Conservation (phyloP, 148 eudicot genomes). For the Dysphania ambrosioides region DNA sequence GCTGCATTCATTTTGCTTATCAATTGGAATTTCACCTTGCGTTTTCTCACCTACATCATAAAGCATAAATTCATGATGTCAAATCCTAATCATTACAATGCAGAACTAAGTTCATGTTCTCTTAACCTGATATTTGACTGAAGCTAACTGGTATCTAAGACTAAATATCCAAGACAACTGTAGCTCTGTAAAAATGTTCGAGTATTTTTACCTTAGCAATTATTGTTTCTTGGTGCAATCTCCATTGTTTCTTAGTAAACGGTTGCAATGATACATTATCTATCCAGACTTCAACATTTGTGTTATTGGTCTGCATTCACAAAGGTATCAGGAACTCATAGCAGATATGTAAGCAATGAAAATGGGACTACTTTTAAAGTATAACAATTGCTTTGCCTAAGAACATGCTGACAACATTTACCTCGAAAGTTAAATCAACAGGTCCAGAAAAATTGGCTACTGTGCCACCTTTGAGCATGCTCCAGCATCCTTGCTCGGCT, state of each 20-base stretch:
- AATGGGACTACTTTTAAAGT: not conserved
- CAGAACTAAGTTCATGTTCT: not conserved
- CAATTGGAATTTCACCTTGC: slow-evolving; percentile 35
- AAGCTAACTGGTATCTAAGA: not conserved
- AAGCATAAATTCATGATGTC: not conserved
- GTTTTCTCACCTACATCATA: slow-evolving; percentile 40
- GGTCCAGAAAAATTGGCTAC: slow-evolving; percentile 25
- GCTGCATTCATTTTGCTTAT: slow-evolving; percentile 31
- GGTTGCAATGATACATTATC: slow-evolving; percentile 68
- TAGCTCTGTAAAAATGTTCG: not conserved
- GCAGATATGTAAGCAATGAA: not conserved
- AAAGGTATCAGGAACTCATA: not conserved
- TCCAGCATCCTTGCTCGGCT: slow-evolving; percentile 61
- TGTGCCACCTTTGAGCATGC: slow-evolving; percentile 65
- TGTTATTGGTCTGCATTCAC: slow-evolving; percentile 38
- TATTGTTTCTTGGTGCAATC: slow-evolving; percentile 55
- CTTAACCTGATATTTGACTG: not conserved
- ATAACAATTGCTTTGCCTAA: not conserved
- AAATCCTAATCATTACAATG: too few relatives aligned
- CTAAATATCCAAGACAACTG: not conserved
- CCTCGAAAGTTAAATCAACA: slow-evolving; percentile 39
- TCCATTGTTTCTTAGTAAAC: slow-evolving; percentile 64
- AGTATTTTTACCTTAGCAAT: slow-evolving; percentile 44
- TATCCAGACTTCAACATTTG: slow-evolving; percentile 47
- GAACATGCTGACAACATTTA: not conserved